Conservation (phyloP, 129 eudicot species). For the carrot (Daucus carota) region DNA sequence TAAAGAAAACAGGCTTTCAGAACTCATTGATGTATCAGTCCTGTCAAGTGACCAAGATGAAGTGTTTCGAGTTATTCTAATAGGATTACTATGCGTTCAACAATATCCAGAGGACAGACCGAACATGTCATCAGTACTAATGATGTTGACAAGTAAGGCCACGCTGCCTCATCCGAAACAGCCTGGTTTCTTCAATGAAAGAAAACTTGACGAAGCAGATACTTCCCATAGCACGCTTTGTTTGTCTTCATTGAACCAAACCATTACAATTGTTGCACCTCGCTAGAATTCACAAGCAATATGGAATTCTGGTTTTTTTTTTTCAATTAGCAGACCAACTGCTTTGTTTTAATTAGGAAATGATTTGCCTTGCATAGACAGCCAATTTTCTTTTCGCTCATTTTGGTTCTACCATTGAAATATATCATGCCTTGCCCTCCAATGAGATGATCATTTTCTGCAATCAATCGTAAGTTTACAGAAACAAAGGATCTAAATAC, state of each 20-base stretch:
- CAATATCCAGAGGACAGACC: slow-evolving; percentile 55
- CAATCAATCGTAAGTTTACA: too few species aligned
- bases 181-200: slow-evolving; percentile 44
- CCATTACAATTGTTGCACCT: background rate
- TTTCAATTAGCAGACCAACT: too few species aligned
- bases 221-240: slow-evolving; percentile 18
- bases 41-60: slow-evolving; percentile 11
- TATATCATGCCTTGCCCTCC: too few species aligned
- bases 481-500: too few species aligned
- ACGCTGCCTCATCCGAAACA: slow-evolving; percentile 34
- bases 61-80: slow-evolving; percentile 26
- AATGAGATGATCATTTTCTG: too few species aligned
- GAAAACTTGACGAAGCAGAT: slow-evolving; percentile 28
- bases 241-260: slow-evolving; percentile 14
- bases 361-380: too few species aligned
- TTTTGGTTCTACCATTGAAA: too few species aligned
- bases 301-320: too few species aligned
- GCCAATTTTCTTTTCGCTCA: too few species aligned
- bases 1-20: slow-evolving; percentile 28
- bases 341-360: too few species aligned
- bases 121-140: slow-evolving; percentile 37
- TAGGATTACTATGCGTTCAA: slow-evolving; percentile 45
- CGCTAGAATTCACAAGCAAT: background rate
- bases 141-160: slow-evolving; percentile 36
- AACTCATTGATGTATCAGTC: slow-evolving; percentile 27